phyloP scores from a whole-genome alignment of 2,329 filamentous ascomycete genomes.

The Tricladium varicosporioides region DNA sequence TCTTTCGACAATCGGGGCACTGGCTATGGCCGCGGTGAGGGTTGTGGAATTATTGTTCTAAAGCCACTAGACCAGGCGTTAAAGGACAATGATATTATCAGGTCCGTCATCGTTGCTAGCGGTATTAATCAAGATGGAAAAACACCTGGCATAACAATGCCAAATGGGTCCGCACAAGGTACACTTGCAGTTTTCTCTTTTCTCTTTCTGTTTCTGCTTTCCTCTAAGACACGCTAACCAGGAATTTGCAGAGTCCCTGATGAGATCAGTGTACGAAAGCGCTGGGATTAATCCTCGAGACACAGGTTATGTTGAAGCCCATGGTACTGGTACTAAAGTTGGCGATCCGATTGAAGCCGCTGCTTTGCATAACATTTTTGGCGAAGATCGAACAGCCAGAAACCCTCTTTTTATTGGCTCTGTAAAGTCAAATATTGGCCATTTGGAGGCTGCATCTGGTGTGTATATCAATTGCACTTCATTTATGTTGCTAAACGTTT shows the following conservation, averaged over 20 bases:
- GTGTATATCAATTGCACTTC: background rate
- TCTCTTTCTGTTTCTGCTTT: too few relatives aligned
- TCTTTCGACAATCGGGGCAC: conserved; percentile 58
- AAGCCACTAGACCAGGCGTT: conserved; percentile 59
- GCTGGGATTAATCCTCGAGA: conserved; percentile 16
- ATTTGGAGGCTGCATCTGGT: conserved; percentile 29
- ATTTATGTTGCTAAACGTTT: background rate
- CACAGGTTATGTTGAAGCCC: conserved; percentile 21
- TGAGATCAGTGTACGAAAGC: conserved; percentile 19
- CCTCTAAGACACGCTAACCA: conserved; percentile 3
- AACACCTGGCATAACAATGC: conserved; percentile 55
- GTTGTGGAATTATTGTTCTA: conserved; percentile 54
- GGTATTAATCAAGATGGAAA: conserved; percentile 57
- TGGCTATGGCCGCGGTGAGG: conserved; percentile 64
- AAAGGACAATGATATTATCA: conserved; percentile 55
- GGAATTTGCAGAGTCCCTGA: conserved; percentile 23
- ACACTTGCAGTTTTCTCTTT: background rate
- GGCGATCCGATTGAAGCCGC: conserved; percentile 26
- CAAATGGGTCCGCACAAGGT: conserved; percentile 44
- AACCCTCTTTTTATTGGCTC: conserved; percentile 26
- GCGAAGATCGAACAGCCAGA: conserved; percentile 23
- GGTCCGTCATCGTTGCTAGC: conserved; percentile 52
- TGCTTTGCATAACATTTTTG: conserved; percentile 28
- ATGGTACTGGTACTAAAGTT: conserved; percentile 23
- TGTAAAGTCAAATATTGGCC: conserved; percentile 31